Conservation (phyloP, 345 rosid genomes). For the Corchorus capsularis region DNA sequence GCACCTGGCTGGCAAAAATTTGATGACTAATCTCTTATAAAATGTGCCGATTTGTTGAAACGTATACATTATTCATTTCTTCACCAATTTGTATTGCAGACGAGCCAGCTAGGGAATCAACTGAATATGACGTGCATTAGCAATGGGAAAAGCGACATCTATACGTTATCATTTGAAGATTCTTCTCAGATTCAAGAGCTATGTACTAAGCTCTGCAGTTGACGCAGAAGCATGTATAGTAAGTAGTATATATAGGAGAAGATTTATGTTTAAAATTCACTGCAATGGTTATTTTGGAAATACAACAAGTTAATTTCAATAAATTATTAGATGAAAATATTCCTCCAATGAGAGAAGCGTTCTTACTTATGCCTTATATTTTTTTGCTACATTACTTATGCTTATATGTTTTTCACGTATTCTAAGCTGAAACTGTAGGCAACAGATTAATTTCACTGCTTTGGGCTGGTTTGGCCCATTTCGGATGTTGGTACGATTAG, state of each 20-base stretch:
- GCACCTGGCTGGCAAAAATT: not conserved
- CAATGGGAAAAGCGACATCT: conserved; percentile 47
- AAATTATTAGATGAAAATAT: not conserved
- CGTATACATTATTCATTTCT: not conserved
- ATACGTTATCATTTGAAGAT: conserved; percentile 26
- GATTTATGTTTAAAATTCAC: not conserved
- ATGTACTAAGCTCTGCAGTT: conserved; percentile 66
- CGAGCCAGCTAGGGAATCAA: conserved; percentile 44
- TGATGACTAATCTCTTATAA: not conserved
- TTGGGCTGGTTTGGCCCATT: not conserved
- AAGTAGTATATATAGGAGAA: conserved; percentile 11
- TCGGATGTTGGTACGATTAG: not conserved
- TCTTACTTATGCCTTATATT: not conserved
- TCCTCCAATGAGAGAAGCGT: not conserved
- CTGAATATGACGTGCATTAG: conserved; percentile 66
- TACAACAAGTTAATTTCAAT: not conserved
- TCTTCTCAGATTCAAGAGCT: conserved; percentile 40
- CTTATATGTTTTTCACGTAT: not conserved
- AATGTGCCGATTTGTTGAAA: not conserved
- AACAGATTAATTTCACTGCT: not conserved
- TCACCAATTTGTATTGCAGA: conserved; percentile 41
- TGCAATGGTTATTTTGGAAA: not conserved
- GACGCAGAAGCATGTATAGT: conserved; percentile 19
- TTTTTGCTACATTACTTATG: too few species aligned
- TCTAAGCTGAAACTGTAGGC: not conserved